Percentiles rank a stretch among this genome's conserved stretches.
Conservation (phyloP, 768 basidiomycete species). For the Mycena floridula region DNA sequence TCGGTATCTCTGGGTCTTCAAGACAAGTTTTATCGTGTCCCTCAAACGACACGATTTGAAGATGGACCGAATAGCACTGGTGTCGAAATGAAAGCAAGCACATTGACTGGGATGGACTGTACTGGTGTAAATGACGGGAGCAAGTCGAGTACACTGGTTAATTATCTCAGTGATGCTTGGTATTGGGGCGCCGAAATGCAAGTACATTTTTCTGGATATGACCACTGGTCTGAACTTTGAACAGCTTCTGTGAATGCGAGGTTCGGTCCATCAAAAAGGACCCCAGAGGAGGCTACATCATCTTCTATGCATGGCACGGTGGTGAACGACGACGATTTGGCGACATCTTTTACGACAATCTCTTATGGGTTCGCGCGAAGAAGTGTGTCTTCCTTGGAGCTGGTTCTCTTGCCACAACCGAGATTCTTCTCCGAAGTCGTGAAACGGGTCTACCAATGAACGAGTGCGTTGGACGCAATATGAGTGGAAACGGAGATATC, state of each 20-base stretch:
- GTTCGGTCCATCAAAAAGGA: slow-evolving; percentile 11
- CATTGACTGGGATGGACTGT: slow-evolving; percentile 12
- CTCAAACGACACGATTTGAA: slow-evolving; percentile 14
- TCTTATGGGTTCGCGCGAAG: slow-evolving; percentile 15
- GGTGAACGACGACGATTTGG: slow-evolving; percentile 9
- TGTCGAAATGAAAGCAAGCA: slow-evolving; percentile 15
- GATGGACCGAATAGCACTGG: slow-evolving; percentile 14
- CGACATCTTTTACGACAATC: slow-evolving; percentile 9
- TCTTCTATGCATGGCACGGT: slow-evolving; percentile 14
- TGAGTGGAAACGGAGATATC: slow-evolving; percentile 14
- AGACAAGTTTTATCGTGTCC: slow-evolving; percentile 13
- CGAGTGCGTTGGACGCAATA: slow-evolving; percentile 8
- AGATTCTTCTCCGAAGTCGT: slow-evolving; percentile 13
- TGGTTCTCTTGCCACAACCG: slow-evolving; percentile 13
- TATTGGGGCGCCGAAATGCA: slow-evolving; percentile 17
- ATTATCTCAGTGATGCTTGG: slow-evolving; percentile 16
- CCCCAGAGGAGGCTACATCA: slow-evolving; percentile 9
- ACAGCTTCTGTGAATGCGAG: slow-evolving; percentile 18
- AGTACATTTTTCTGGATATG: too few species aligned
- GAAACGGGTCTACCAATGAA: slow-evolving; percentile 8
- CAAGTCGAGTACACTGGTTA: slow-evolving; percentile 12
- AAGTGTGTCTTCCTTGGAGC: slow-evolving; percentile 10
- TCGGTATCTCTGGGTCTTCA: slow-evolving; percentile 8
- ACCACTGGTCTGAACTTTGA: too few species aligned
- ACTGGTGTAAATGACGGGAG: slow-evolving; percentile 16